Base-by-base conservation (phyloP, 1,139 yeast species). In the Suhomyces chickasaworum region DNA sequence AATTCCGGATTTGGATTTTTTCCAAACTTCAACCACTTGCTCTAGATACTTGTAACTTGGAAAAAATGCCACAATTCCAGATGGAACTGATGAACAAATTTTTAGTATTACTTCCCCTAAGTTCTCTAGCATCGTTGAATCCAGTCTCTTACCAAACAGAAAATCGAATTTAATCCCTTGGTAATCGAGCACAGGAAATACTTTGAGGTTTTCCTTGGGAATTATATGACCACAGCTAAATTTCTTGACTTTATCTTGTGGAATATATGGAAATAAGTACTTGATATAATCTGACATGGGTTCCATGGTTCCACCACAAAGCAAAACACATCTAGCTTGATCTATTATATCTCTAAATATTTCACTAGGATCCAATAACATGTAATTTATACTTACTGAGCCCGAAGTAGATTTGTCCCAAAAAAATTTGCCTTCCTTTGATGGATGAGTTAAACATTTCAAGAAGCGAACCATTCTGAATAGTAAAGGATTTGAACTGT, bases 251-350 rank as follows among this genome's bases (percentile, higher is more conserved):
- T 75, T 58, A 0, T 65, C 57, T 0, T 60, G 49, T 0, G 69
- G 54, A 2, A 75, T 57, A 39, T 78, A 77, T 0, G 97, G 96
- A 44, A 90, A 82, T 33, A 91, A 67, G 52, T 77, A 80, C 23
- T 80, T 73, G 8, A 76, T 66, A 58, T 85, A 87, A 54, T 91
- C 97, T 13, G 74, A 63, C 48, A 84, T 74, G 0, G 99, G 99
- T 59, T 89, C 95, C 97, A 91, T 90, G 0, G 99, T 91, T 15
- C 99, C 99, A 31, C 99, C 99, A 9, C 97, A 95, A 5, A 91
- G 64, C 3, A 91, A 71, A 0, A 91, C 85, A 61, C 95, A 86
- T 53, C 76, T 78, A 0, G 91, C 78, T 29, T 83, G 78, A 6
- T 81, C 80, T 0, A 89, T 80, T 1, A 91, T 72, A 10, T 83